Evolutionary conservation across 2,329 filamentous ascomycete species (phyloP).

Genomic region (Trichoderma koningiopsis): DNA sequence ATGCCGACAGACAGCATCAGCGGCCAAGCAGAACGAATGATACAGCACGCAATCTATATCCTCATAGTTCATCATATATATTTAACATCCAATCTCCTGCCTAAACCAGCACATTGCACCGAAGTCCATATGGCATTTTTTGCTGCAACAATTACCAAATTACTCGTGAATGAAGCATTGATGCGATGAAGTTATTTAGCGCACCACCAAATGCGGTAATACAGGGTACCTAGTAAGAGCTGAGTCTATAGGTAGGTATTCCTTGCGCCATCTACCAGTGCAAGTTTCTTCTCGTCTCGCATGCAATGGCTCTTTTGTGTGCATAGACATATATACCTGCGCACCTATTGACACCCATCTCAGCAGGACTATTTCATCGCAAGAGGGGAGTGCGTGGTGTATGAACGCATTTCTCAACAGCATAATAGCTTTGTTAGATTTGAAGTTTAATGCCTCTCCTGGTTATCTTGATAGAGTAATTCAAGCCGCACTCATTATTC

Average conservation of each 20-base stretch:
- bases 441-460: not conserved
- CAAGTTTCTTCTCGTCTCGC: not conserved
- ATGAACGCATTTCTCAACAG: not conserved
- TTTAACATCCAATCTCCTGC: not conserved
- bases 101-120: not conserved
- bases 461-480: not conserved
- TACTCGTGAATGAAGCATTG: not conserved
- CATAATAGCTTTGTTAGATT: no score
- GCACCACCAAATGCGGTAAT: not conserved
- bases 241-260: no score
- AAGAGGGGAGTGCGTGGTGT: no score
- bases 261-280: not conserved
- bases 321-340: no score
- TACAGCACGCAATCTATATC: not conserved
- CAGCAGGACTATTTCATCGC: no score
- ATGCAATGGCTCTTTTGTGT: not conserved
- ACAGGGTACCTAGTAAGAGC: not conserved
- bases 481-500: not conserved
- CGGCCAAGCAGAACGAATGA: not conserved
- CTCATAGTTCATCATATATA: not conserved
- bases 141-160: not conserved
- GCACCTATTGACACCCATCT: no score
- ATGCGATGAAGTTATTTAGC: not conserved
- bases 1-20: not conserved
- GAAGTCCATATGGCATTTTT: not conserved